Evolutionary conservation across 139 green algal species (phyloP), one percentile per base, ranked within the genome.

Genomic region (Ostreobium quekettii): DNA sequence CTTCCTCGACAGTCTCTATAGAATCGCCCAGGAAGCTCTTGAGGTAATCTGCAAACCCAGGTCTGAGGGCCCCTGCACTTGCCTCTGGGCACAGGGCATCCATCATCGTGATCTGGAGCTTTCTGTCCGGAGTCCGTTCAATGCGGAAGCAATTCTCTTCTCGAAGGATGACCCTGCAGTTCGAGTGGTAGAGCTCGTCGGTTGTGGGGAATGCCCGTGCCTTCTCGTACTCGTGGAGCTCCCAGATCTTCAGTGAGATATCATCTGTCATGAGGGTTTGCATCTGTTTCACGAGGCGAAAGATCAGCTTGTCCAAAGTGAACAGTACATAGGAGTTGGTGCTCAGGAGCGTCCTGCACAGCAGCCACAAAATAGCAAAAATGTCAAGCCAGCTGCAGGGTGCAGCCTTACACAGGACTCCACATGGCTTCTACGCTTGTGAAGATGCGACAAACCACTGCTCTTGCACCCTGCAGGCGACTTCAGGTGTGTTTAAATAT

Each of bases 241-340:
- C 24, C 59, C 59, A 66, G 7, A 66, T 33, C 11, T 39, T 31
- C 30, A 39, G 28, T 7, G 59, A 66, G 28, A 30, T n/a, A 15
- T 66, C 59, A 66, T 66, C 59, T 6, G 28, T 26, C 4, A 66
- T 33, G 4, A 66, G 24, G 8, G 59, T 19, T 71, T 74, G 71
- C 75, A 86, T 80, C 64, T 97, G 91, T 75, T 95, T 95, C 26
- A 97, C 80, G 2, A 97, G 60, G 76, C 93, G 93, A 68, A 81
- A 78, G 39, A 95, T 83, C 31, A 97, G 87, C 83, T 97, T 96
- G 83, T 97, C 90, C 49, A 96, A 78, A 36, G 90, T 96, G 85
- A 96, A 96, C 26, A 97, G 81, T 66, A 93, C 79, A 71, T 96
- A 96, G 38, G 77, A 87, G 71, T 90, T 89, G 26, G 90, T 95